Evolutionary conservation across 352 stramenopile species (phyloP), one percentile per base, ranked within the genome.

Genomic region (Ophiocytium majus): DNA sequence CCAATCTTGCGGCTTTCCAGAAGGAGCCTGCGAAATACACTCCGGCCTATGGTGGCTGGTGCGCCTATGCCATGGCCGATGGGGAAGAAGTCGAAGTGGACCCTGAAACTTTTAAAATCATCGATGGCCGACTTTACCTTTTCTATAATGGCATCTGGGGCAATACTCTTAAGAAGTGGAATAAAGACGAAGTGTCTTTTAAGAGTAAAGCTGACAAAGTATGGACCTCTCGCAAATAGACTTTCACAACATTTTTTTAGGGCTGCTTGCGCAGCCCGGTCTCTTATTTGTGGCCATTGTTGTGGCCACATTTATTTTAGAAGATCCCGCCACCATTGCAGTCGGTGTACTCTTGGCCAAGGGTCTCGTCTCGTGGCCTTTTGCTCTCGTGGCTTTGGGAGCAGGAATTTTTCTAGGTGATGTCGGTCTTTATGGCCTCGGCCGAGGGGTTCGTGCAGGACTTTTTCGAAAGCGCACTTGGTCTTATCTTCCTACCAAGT

Each of bases 111-210:
- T 71, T 71, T 71, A 71, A 71, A 28, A 28, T 71, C 19, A 71
- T 71, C 57, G 28, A 71, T 71, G 57, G 57, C 57, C 23, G 57
- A 71, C 23, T 28, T 23, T 28, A 71, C 28, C 57, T 71, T 71
- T 71, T 71, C 28, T 71, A 71, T 71, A 71, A 71, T 71, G 57
- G 57, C 57, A 23, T 71, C 57, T 71, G 57, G 57, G 57, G 57
- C 57, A 28, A 71, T 28, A 71, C 57, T 23, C 57, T 71, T 28
- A 71, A 71, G 28, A 71, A 71, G 28, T 71, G 57, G 57, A 71
- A 71, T 71, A 71, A 71, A 28, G 28, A 71, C 57, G 57, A 71
- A 71, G 57, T 28, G 28, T 28, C 57, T 28, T 28, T 71, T 23
- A 71, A 71, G 28, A 23, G 23, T 23, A 71, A 28, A 23, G 57